Evolutionary conservation across 371 early-diverging fungal species (phyloP).

Genomic region (Mortierella sp.): DNA sequence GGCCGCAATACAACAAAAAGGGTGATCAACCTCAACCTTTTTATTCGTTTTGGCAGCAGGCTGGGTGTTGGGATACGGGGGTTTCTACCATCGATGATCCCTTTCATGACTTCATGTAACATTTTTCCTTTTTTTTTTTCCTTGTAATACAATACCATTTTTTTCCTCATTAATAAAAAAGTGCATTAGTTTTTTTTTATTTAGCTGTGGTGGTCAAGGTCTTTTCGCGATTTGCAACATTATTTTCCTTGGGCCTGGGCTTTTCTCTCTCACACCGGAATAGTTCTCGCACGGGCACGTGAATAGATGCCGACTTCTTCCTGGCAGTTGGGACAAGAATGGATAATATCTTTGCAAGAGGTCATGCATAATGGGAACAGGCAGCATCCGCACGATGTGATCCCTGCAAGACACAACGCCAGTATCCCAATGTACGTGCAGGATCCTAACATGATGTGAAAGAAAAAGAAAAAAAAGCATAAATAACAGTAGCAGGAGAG

Average conservation of each 20-base stretch:
- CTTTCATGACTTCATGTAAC: neutral
- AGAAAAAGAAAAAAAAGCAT: neutral
- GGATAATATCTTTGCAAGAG: constrained; percentile 53
- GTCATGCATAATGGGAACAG: constrained; percentile 46
- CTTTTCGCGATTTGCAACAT: too few species aligned
- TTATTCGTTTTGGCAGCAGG: neutral
- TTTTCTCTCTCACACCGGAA: neutral
- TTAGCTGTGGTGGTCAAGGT: too few species aligned
- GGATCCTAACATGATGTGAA: constrained; percentile 23
- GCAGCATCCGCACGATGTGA: constrained; percentile 55
- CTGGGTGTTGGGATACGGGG: neutral
- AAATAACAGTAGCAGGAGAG: neutral
- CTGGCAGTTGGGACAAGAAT: constrained; percentile 52
- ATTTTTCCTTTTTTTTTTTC: neutral
- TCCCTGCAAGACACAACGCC: constrained; percentile 36
- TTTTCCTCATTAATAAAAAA: too few species aligned
- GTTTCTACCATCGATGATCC: neutral
- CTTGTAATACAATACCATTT: too few species aligned
- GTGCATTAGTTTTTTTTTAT: too few species aligned
- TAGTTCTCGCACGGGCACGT: constrained; percentile 5
- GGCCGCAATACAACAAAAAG: neutral
- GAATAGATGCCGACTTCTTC: constrained; percentile 52
- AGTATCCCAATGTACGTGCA: constrained; percentile 54
- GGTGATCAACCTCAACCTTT: neutral
- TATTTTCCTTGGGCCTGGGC: neutral